Conservation (phyloP, 441 rosid species). For the Dalechampia spathulata region DNA sequence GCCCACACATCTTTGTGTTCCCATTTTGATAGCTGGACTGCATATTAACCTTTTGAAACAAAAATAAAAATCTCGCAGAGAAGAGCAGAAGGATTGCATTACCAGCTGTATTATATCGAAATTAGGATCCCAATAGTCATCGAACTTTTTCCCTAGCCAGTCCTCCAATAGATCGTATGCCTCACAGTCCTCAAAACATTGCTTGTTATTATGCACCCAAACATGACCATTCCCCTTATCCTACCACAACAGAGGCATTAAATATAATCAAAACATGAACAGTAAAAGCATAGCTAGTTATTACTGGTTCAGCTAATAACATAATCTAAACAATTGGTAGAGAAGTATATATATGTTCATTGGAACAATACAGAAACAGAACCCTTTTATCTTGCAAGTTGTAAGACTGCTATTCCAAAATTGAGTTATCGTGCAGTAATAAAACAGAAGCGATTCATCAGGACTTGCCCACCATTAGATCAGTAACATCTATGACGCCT, state of each 20-base stretch:
- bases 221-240: conserved; percentile 23
- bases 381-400: too few relatives aligned
- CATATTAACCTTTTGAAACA: neutral
- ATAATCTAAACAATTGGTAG: too few relatives aligned
- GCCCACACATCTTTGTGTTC: too few relatives aligned
- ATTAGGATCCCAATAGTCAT: conserved; percentile 27
- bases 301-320: too few relatives aligned
- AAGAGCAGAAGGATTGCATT: conserved; percentile 7
- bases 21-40: neutral
- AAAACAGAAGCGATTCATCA: neutral
- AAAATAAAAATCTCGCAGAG: neutral
- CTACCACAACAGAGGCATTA: conserved; percentile 14
- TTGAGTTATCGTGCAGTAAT: neutral
- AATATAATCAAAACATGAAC: too few relatives aligned
- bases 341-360: too few relatives aligned
- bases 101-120: conserved; percentile 22
- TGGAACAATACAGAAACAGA: too few relatives aligned
- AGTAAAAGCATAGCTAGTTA: too few relatives aligned
- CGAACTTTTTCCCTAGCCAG: conserved; percentile 26
- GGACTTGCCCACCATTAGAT: conserved; percentile 24
- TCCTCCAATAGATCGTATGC: conserved; percentile 25
- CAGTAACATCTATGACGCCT: conserved; percentile 34
- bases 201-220: conserved; percentile 31
- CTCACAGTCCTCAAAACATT: conserved; percentile 34
- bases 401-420: too few relatives aligned